These are phyloP conservation scores for Udeniomyces megalosporus DNA, from an alignment of 768 basidiomycete species.

Conservation along the genomic window DNA sequence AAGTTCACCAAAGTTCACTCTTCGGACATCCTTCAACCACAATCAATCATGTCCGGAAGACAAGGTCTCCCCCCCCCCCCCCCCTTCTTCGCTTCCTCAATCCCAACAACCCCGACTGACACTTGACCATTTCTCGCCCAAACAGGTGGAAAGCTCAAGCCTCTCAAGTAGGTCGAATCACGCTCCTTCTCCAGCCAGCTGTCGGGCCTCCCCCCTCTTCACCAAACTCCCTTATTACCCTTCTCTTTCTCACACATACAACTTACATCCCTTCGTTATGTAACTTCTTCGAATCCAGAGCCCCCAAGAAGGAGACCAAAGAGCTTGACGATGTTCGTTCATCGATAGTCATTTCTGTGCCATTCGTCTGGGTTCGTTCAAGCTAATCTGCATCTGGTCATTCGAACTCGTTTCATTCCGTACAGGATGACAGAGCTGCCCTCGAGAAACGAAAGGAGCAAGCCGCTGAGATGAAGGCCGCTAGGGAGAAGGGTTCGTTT, in stretches of 20 bases:
- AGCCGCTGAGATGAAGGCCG: conserved; percentile 19
- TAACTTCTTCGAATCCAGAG: not conserved
- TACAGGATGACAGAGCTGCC: conserved; percentile 19
- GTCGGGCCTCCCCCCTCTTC: not conserved
- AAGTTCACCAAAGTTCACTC: too few relatives aligned
- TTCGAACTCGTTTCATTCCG: too few relatives aligned
- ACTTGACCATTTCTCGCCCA: too few relatives aligned
- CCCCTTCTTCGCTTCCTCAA: too few relatives aligned
- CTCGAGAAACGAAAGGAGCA: conserved; percentile 16
- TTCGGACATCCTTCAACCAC: too few relatives aligned
- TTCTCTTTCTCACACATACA: not conserved
- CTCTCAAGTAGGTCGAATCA: conserved; percentile 14
- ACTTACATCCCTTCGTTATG: not conserved
- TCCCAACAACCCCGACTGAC: too few relatives aligned
- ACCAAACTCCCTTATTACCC: not conserved
- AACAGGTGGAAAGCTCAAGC: conserved; percentile 20
- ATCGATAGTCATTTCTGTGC: too few relatives aligned
- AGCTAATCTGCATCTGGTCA: too few relatives aligned
- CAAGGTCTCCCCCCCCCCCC: too few relatives aligned
- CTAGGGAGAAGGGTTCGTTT: conserved; percentile 17
- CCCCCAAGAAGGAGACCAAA: conserved; percentile 18
- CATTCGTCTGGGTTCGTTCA: too few relatives aligned
- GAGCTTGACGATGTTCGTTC: conserved; percentile 21
- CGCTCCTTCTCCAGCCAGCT: not conserved
- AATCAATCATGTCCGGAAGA: too few relatives aligned